phyloP scores from a whole-genome alignment of 192 early-diverging fungal genomes.

The Bifiguratus adelaidae region DNA sequence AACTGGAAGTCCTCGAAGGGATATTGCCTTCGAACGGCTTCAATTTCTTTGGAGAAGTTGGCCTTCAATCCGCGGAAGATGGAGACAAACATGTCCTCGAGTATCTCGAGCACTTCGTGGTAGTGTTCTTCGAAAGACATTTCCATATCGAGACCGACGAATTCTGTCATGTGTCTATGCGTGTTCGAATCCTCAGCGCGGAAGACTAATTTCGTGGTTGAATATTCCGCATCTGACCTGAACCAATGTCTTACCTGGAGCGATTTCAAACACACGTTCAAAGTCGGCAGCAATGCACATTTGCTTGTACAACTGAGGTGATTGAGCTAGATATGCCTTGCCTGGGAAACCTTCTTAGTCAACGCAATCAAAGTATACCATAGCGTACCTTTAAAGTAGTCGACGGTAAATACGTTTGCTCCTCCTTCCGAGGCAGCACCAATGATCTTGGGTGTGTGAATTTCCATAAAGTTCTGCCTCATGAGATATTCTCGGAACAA shows the following conservation, averaged over 20 bases:
- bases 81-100: slow-evolving; percentile 86
- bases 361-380: not conserved
- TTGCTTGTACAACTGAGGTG: slow-evolving; percentile 99
- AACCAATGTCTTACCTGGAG: no score
- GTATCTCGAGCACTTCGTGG: slow-evolving; percentile 91
- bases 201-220: slow-evolving; percentile 64
- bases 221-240: no score
- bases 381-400: slow-evolving; percentile 85
- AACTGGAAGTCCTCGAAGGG: slow-evolving; percentile 88
- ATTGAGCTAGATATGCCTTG: slow-evolving; percentile 91
- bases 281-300: slow-evolving; percentile 97
- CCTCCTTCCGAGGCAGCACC: slow-evolving; percentile 92
- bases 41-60: slow-evolving; percentile 76
- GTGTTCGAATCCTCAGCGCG: slow-evolving; percentile 97
- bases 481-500: slow-evolving; percentile 95
- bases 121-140: slow-evolving; percentile 99
- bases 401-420: slow-evolving; percentile 94
- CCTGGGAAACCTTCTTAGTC: slow-evolving; percentile 15
- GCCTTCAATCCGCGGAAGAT: slow-evolving; percentile 85
- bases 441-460: slow-evolving; percentile 97
- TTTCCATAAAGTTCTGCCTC: slow-evolving; percentile 78
- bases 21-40: slow-evolving; percentile 78
- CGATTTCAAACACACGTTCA: slow-evolving; percentile 97
- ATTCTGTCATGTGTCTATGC: slow-evolving; percentile 99
- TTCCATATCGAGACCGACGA: slow-evolving; percentile 96